Evolutionary conservation across 2,329 filamentous ascomycete genomes (phyloP), one percentile per base, ranked within the genome.

Genomic region (Scytalidium sp.): DNA sequence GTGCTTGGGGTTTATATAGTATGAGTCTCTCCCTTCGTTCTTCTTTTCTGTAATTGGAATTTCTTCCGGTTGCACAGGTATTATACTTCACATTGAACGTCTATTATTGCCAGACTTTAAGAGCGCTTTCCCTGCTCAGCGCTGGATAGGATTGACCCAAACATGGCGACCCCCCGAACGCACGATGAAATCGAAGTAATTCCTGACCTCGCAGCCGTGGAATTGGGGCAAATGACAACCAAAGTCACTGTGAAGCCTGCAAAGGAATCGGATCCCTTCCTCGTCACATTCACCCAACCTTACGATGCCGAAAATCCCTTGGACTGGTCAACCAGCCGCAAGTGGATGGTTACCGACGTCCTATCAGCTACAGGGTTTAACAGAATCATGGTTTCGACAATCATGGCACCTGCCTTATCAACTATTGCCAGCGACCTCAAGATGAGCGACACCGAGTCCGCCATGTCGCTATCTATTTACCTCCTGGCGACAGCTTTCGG

Each of bases 401-500:
- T 80, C 67, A 73, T 80, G 21, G 77, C 76, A 0, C 76, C 76
- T 1, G 71, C 69, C 3, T 64, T 86, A 27, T 59, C 64, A 3
- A 65, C 69, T 8, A 79, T 86, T 41, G 72, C 74, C n/a, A 56
- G 58, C 0, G 80, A 85, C 19, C 68, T 85, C 15, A 51, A 74
- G 48, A 79, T 84, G 46, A 64, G 64, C 1, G 67, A 69, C 22
- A 64, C 65, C 8, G 71, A 80, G 50, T 67, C 83, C 0, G 73
- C 70, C 29, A 71, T 48, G 77, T 75, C 58, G 61, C 75, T 44
- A 61, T 77, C 40, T 67, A 71, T 23, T 9, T 74, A 70, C 3
- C 74, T 76, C 13, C 60, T 75, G 5, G 72, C 71, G 3, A 75
- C 70, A 47, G 73, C 72, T 13, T 72, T 71, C n/a, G 73, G 73